A percentile compares a stretch with the other conserved stretches of the same genome.
These are phyloP conservation scores for Hirschfeldia incana DNA, from an alignment of 345 rosid species.

Conservation along the genomic window DNA sequence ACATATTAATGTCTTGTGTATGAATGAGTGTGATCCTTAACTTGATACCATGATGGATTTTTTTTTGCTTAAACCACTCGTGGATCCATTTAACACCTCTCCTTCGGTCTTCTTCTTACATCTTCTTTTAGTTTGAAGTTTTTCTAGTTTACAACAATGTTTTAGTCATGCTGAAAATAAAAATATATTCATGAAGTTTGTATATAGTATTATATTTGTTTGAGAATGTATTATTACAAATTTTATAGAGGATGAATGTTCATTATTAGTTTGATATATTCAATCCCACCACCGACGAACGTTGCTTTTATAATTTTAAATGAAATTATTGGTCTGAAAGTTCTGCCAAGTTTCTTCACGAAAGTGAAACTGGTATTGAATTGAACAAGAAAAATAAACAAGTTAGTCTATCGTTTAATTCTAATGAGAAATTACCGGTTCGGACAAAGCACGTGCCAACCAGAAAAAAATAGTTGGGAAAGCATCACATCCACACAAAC, in stretches of 20 bases:
- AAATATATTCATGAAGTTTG: not conserved
- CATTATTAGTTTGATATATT: not conserved
- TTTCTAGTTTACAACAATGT: not conserved
- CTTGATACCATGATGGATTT: not conserved
- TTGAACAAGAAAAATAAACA: not conserved
- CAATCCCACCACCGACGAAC: conserved; percentile 25
- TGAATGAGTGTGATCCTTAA: not conserved
- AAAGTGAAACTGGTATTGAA: not conserved
- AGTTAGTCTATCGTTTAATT: not conserved
- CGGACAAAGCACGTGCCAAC: conserved; percentile 19
- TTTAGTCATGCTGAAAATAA: not conserved
- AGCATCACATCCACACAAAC: conserved; percentile 34
- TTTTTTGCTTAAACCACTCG: too few species aligned
- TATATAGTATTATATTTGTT: not conserved
- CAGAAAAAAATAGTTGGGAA: conserved; percentile 13
- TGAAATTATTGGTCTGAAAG: conserved; percentile 22
- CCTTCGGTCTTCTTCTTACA: not conserved
- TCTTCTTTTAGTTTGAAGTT: not conserved
- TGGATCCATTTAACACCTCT: too few species aligned
- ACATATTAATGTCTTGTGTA: not conserved
- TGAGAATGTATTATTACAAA: not conserved
- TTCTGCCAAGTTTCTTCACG: conserved; percentile 4
- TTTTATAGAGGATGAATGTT: not conserved
- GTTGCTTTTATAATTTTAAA: not conserved
- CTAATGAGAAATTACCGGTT: not conserved